A percentile compares a stretch with the other conserved stretches of the same genome.
Conservation (phyloP, 768 basidiomycete genomes). For the Cyclocybe cylindracea region DNA sequence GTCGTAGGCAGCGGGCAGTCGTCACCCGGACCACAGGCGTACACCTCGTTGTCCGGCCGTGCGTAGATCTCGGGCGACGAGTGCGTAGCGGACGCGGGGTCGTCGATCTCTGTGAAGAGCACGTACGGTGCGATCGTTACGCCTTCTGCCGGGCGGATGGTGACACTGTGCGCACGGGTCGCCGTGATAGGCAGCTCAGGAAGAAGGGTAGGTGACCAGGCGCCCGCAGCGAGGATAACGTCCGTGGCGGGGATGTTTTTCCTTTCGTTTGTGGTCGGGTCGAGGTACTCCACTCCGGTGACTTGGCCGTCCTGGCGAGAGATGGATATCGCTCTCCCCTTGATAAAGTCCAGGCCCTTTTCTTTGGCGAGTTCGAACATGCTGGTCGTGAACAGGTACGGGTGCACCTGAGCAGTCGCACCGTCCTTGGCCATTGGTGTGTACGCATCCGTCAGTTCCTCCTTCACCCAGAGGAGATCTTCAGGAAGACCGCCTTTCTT, state of each 20-base stretch:
- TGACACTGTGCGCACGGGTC: slow-evolving; percentile 74
- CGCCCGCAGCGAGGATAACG: slow-evolving; percentile 81
- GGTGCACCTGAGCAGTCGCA: slow-evolving; percentile 80
- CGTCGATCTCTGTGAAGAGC: slow-evolving; percentile 76
- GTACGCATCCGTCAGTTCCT: slow-evolving; percentile 62
- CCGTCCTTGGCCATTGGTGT: slow-evolving; percentile 53
- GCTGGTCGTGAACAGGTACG: slow-evolving; percentile 69
- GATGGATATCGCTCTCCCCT: slow-evolving; percentile 48
- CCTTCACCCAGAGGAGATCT: slow-evolving; percentile 55
- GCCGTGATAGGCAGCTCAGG: slow-evolving; percentile 57
- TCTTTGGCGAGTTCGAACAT: slow-evolving; percentile 68
- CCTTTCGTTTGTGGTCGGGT: slow-evolving; percentile 21
- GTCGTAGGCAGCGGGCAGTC: slow-evolving; percentile 63
- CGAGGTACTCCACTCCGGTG: slow-evolving; percentile 48
- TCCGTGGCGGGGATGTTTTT: slow-evolving; percentile 58
- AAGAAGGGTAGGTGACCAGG: slow-evolving; percentile 75
- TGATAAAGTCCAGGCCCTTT: slow-evolving; percentile 49
- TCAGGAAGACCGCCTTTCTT: slow-evolving; percentile 43
- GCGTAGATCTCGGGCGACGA: slow-evolving; percentile 73
- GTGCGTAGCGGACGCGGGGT: slow-evolving; percentile 16
- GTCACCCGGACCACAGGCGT: slow-evolving; percentile 82
- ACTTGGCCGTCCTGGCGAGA: slow-evolving; percentile 40
- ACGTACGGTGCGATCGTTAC: slow-evolving; percentile 69
- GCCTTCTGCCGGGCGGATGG: slow-evolving; percentile 48
- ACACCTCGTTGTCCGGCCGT: slow-evolving; percentile 68